Conservation (phyloP, 257 asterid species). For the Avicennia marina region DNA sequence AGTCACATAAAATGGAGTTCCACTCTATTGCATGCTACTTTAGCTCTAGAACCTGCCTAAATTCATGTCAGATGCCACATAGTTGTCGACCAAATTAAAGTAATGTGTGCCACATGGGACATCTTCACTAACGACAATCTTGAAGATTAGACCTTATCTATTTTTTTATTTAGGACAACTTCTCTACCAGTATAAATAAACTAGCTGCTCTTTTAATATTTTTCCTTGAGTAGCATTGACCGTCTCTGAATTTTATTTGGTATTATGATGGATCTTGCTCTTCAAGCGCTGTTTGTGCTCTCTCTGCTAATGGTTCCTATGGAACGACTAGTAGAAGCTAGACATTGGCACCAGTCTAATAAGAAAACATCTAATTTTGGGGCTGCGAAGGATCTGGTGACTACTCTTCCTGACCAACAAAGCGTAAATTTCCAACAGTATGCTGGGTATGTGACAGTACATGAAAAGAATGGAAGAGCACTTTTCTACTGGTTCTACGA, state of each 20-base stretch:
- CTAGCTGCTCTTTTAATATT: slow-evolving; percentile 24
- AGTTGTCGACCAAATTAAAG: slow-evolving; percentile 25
- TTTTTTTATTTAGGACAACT: slow-evolving; percentile 15
- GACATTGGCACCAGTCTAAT: slow-evolving; percentile 33
- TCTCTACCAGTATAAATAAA: slow-evolving; percentile 49
- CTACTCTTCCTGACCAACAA: slow-evolving; percentile 81
- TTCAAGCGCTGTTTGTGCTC: slow-evolving; percentile 31
- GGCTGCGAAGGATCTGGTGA: slow-evolving; percentile 46
- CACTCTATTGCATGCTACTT: slow-evolving; percentile 37
- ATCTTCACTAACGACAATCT: slow-evolving; percentile 27
- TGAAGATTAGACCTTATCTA: slow-evolving; percentile 13
- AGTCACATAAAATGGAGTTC: slow-evolving; percentile 54
- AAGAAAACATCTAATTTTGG: slow-evolving; percentile 22
- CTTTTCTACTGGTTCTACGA: slow-evolving; percentile 93
- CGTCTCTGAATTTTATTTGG: slow-evolving; percentile 18
- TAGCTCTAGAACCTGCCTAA: slow-evolving; percentile 26
- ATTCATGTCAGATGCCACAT: slow-evolving; percentile 31
- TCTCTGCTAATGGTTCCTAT: slow-evolving; percentile 26
- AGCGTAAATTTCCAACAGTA: slow-evolving; percentile 55
- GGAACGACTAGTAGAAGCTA: slow-evolving; percentile 39
- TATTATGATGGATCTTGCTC: slow-evolving; percentile 35
- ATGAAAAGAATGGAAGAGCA: slow-evolving; percentile 59
- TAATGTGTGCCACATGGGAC: slow-evolving; percentile 31
- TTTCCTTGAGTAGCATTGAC: slow-evolving; percentile 18
- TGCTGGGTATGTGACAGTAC: slow-evolving; percentile 65